These are phyloP conservation scores for Globisporangium iwayamae DNA, from an alignment of 352 stramenopile species.

Conservation along the genomic window DNA sequence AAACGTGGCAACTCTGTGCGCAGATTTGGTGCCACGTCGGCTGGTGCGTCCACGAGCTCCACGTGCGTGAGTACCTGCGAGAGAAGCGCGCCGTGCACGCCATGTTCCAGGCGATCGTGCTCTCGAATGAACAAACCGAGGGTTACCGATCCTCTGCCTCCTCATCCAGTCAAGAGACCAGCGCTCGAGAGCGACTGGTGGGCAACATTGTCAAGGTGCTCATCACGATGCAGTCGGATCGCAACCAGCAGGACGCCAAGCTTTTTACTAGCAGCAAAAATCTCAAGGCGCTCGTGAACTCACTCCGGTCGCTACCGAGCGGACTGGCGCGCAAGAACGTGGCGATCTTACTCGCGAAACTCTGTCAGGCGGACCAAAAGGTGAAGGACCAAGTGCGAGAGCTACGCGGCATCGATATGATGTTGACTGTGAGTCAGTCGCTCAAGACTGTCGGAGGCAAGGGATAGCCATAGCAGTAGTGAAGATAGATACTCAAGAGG, in stretches of 20 bases:
- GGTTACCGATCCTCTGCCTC: neutral
- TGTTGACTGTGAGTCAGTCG: constrained; percentile 61
- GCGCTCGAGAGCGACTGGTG: constrained; percentile 43
- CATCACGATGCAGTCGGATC: constrained; percentile 40
- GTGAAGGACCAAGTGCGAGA: constrained; percentile 57
- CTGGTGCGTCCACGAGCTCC: constrained; percentile 37
- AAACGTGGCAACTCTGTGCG: constrained; percentile 54
- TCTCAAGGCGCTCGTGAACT: constrained; percentile 36
- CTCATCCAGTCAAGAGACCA: constrained; percentile 10
- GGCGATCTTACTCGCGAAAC: constrained; percentile 65
- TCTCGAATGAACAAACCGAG: constrained; percentile 27
- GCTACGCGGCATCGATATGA: constrained; percentile 78
- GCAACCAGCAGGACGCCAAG: constrained; percentile 9
- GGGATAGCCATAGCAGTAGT: neutral
- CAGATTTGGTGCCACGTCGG: constrained; percentile 76
- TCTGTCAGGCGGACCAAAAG: constrained; percentile 44
- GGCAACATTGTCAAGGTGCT: constrained; percentile 70
- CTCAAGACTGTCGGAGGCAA: constrained; percentile 15
- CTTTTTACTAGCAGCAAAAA: constrained; percentile 27
- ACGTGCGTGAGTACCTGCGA: constrained; percentile 34
- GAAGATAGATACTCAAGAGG: neutral
- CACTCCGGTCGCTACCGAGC: constrained; percentile 42
- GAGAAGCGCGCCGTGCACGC: constrained; percentile 27
- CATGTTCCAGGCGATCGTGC: constrained; percentile 38
- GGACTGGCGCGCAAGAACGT: constrained; percentile 71